Percentiles rank a stretch among this genome's conserved stretches.
These are phyloP conservation scores for Penicillium sp. DNA, from an alignment of 2,329 filamentous ascomycete genomes.

Conservation along the genomic window DNA sequence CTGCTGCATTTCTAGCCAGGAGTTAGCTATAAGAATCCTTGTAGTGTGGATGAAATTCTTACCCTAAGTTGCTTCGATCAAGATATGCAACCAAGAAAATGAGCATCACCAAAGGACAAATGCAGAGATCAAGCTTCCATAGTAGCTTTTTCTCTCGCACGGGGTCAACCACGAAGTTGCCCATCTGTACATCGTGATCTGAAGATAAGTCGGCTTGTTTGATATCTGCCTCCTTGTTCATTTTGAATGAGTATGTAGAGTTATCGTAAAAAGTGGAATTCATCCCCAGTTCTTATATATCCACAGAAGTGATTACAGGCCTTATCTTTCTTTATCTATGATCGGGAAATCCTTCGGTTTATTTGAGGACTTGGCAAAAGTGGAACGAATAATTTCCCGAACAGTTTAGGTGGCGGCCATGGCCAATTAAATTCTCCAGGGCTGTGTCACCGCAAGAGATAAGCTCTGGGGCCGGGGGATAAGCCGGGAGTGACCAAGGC, in stretches of 20 bases:
- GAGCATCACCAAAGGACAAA: constrained; percentile 50
- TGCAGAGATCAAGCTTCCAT: constrained; percentile 44
- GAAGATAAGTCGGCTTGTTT: constrained; percentile 7
- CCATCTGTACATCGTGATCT: constrained; percentile 15
- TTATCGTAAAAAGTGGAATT: neutral
- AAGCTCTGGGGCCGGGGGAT: neutral
- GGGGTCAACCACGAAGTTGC: constrained; percentile 34
- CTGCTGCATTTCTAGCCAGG: constrained; percentile 12
- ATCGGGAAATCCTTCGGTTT: constrained; percentile 16
- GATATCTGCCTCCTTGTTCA: constrained; percentile 12
- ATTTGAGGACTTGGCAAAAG: constrained; percentile 8
- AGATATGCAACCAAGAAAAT: constrained; percentile 52
- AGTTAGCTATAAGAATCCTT: neutral
- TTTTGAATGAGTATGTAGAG: neutral
- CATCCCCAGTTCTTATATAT: constrained; percentile 5
- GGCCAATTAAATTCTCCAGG: neutral
- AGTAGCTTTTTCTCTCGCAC: constrained; percentile 43
- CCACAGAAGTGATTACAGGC: neutral
- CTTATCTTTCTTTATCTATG: constrained; percentile 3
- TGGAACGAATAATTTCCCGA: constrained; percentile 4
- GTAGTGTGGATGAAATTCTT: constrained; percentile 23
- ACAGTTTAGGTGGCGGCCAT: neutral
- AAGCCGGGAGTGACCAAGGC: neutral
- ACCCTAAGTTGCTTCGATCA: constrained; percentile 52
- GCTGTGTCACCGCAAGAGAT: neutral